These are phyloP conservation scores for Cryptococcus deneoformans DNA, from an alignment of 1,284 basidiomycete species.

Conservation along the genomic window DNA sequence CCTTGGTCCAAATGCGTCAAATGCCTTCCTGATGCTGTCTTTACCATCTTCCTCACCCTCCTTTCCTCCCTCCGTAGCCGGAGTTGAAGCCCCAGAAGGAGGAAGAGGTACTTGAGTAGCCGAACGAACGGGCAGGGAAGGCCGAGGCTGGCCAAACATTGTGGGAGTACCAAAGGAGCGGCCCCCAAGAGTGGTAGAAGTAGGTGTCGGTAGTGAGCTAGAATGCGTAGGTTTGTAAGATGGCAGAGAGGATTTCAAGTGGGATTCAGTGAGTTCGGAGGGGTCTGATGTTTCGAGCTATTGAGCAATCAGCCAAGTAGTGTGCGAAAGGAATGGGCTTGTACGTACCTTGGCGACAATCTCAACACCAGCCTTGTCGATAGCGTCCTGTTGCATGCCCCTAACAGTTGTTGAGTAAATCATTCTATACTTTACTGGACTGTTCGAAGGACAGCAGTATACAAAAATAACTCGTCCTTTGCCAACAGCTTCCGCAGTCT, in stretches of 20 bases:
- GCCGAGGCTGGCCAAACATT: slow-evolving; percentile 26
- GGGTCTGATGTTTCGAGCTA: slow-evolving; percentile 83
- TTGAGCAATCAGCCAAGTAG: not conserved
- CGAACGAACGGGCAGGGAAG: slow-evolving; percentile 15
- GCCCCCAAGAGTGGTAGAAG: slow-evolving; percentile 19
- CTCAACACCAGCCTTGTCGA: slow-evolving; percentile 52
- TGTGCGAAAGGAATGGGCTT: not conserved
- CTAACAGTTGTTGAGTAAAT: slow-evolving; percentile 71
- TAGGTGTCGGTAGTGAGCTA: slow-evolving; percentile 27
- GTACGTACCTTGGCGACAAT: slow-evolving; percentile 45
- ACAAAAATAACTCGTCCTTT: slow-evolving; percentile 59
- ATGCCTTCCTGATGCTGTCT: slow-evolving; percentile 40
- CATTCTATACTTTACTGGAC: slow-evolving; percentile 80
- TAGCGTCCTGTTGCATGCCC: slow-evolving; percentile 59
- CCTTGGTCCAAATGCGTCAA: slow-evolving; percentile 48
- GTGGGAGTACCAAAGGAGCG: slow-evolving; percentile 13
- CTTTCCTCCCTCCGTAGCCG: slow-evolving; percentile 11
- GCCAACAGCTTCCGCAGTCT: slow-evolving; percentile 3
- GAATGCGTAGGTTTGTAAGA: slow-evolving; percentile 30
- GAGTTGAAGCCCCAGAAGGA: slow-evolving; percentile 25
- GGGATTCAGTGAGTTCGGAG: slow-evolving; percentile 63
- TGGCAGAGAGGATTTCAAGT: slow-evolving; percentile 60
- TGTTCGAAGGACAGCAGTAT: slow-evolving; percentile 77
- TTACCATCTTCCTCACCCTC: slow-evolving; percentile 34
- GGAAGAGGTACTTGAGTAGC: slow-evolving; percentile 27